Evolutionary conservation across 441 rosid genomes (phyloP).

Genomic region (Adansonia gregorii): DNA sequence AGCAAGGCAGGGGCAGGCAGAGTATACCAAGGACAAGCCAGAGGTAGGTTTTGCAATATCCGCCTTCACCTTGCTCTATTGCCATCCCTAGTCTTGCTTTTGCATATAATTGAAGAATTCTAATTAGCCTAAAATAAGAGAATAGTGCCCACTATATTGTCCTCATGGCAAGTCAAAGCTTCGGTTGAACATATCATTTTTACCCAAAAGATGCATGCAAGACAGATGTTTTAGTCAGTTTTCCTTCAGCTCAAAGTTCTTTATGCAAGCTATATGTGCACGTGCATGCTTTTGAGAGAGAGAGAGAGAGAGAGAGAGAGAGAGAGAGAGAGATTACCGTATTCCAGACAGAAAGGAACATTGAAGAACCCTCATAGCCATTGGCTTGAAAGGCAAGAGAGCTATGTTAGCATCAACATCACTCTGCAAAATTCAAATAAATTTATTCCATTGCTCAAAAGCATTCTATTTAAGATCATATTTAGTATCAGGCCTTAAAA

Average conservation of each 20-base stretch:
- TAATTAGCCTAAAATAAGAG: background rate
- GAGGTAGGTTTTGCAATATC: too few relatives aligned
- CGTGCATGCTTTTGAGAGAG: background rate
- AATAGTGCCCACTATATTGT: background rate
- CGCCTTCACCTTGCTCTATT: too few relatives aligned
- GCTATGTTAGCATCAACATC: constrained; percentile 58
- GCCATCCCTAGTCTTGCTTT: too few relatives aligned
- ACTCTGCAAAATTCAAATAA: constrained; percentile 51
- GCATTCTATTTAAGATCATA: constrained; percentile 8
- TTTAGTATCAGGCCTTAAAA: background rate
- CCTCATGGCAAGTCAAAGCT: background rate
- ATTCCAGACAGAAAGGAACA: constrained; percentile 85
- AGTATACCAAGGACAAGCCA: too few relatives aligned
- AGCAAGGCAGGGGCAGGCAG: too few relatives aligned
- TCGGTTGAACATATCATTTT: background rate
- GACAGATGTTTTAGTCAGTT: background rate
- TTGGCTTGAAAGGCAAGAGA: constrained; percentile 76
- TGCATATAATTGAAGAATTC: background rate
- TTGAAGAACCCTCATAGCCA: constrained; percentile 77
- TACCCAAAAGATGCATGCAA: background rate
- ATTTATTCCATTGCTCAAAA: constrained; percentile 21
- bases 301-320: background rate
- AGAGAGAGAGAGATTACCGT: constrained; percentile 37
- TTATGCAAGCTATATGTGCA: background rate
- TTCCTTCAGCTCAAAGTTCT: background rate